Evolutionary conservation across 2,329 filamentous ascomycete genomes (phyloP), one percentile per base, ranked within the genome.

Genomic region (Didymella segeticola): DNA sequence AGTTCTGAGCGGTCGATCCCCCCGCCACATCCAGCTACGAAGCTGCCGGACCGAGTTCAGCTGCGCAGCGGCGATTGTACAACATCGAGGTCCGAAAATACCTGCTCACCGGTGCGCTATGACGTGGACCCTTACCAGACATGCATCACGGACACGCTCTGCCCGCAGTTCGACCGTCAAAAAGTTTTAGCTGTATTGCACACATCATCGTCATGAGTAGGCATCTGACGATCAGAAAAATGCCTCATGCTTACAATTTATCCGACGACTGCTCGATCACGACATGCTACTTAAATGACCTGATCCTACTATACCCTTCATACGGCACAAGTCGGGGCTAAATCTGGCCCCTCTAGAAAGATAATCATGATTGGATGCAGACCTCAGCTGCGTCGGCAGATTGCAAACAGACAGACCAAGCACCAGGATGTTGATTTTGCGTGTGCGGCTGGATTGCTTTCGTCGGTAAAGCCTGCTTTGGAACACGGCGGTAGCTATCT

Each of bases 11-110:
- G 46, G 41, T 31, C 12, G 10, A 11, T 12, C 19, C 19, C 12
- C n/a, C 46, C 41, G 46, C 41, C 22, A 46, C 15, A 46, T 14
- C 30, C 46, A 49, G 52, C 46, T 46, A 36, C 25, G 7, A 55
- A 6, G 51, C 51, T 49, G 33, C 38, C 29, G 51, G 41, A 43
- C 52, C 52, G 46, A 55, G 52, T 55, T 55, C 52, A 47, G 52
- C 52, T 55, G 46, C 46, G 30, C 51, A 9, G 43, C 22, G 26
- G 51, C 38, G 22, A 48, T 48, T 54, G 45, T 54, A 54, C 39
- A 26, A 54, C 39, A 43, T 23, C 45, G 22, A 27, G 7, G 25
- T 29, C 22, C 7, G 33, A 9, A 12, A 29, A 41, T 22, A 36
- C 31, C 31, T 23, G 22, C 23, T 25, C 20, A 20, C 29, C 36